phyloP scores from a whole-genome alignment of 192 early-diverging fungal species.

The Paraglomus brasilianum region DNA sequence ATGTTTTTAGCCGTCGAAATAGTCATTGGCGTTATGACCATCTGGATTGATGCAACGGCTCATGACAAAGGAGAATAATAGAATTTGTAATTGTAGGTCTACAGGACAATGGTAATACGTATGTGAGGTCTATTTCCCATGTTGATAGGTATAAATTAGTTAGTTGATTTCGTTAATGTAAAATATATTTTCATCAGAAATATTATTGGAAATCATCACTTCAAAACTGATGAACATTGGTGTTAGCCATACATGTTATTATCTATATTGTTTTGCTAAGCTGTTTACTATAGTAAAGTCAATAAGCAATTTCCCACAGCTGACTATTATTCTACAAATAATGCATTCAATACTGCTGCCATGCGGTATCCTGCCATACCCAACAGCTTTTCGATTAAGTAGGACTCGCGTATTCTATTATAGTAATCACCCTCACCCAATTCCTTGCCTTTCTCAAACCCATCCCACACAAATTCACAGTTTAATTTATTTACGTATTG shows the following conservation, averaged over 20 bases:
- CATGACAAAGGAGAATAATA: neutral
- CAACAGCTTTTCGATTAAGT: constrained; percentile 38
- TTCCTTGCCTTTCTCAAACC: constrained; percentile 37
- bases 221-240: no score
- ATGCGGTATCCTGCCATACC: constrained; percentile 44
- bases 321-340: neutral
- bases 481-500: constrained; percentile 36
- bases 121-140: no score
- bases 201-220: no score
- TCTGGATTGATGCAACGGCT: constrained; percentile 62
- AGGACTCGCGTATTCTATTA: constrained; percentile 27
- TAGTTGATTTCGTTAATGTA: no score
- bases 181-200: no score
- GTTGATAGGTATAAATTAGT: no score
- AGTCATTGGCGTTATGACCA: constrained; percentile 72
- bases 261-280: no score
- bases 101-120: no score
- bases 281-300: neutral
- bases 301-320: neutral
- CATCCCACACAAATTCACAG: constrained; percentile 40
- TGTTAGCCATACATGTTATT: no score
- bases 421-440: constrained; percentile 40
- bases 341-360: constrained; percentile 42
- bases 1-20: constrained; percentile 58
- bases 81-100: no score